Percentiles rank a stretch among this genome's conserved stretches.
phyloP scores from a whole-genome alignment of 331 rosid genomes.

The Pyracantha coccinea region DNA sequence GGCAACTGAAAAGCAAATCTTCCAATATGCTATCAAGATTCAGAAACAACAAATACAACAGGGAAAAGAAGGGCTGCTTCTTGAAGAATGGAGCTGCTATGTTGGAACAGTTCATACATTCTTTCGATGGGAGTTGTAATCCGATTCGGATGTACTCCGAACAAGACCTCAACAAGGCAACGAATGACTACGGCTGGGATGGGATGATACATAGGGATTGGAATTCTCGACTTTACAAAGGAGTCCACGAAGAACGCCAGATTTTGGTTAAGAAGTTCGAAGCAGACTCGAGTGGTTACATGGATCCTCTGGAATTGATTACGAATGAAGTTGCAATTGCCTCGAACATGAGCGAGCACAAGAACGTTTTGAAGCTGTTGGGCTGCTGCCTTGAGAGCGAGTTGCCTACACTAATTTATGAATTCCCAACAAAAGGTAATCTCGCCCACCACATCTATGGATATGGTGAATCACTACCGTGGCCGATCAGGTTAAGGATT shows the following conservation, averaged over 20 bases:
- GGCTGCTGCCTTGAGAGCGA: conserved; percentile 8
- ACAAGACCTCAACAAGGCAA: conserved; percentile 1
- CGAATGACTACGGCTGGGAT: background rate
- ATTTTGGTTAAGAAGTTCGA: conserved; percentile 1
- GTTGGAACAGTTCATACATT: conserved; percentile 4
- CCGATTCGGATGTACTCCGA: conserved; percentile 4
- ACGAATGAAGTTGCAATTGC: conserved; percentile 1
- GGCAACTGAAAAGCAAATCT: background rate
- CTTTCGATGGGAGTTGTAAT: background rate
- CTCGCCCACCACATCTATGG: background rate
- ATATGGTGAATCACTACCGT: background rate
- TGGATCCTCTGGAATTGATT: background rate
- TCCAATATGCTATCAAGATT: background rate
- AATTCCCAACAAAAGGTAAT: conserved; percentile 11
- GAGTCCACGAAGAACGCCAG: background rate
- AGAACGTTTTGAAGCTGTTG: conserved; percentile 10
- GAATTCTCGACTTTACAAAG: background rate
- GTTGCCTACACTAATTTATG: conserved; percentile 10
- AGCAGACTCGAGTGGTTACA: no score
- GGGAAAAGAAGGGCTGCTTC: background rate
- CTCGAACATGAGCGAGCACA: conserved; percentile 13
- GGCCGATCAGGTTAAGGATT: background rate
- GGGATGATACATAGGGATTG: background rate
- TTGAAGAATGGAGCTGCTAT: conserved; percentile 8
- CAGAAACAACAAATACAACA: background rate